Conservation (phyloP, 306 rosid genomes). For the Lathyrus tuberosus region DNA sequence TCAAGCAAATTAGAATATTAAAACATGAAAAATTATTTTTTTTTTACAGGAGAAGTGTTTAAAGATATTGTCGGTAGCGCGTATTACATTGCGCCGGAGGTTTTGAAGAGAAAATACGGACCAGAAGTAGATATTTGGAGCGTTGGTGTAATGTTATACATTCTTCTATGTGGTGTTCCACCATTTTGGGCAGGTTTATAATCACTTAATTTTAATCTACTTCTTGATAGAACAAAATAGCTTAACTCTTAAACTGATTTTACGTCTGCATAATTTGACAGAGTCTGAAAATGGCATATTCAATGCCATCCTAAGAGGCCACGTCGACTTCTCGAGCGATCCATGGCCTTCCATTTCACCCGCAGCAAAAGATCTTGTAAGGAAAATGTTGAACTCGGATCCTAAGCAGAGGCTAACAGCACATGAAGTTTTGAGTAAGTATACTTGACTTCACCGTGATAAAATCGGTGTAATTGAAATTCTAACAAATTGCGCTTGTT, state of each 20-base stretch:
- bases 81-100: conserved; percentile 97
- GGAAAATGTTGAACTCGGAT: conserved; percentile 87
- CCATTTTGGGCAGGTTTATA: conserved; percentile 92
- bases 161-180: conserved; percentile 89
- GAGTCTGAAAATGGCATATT: conserved; percentile 97
- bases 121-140: conserved; percentile 99
- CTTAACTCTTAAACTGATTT: not conserved
- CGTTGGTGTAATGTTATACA: conserved; percentile 90
- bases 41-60: conserved; percentile 70
- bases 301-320: conserved; percentile 80
- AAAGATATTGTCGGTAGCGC: conserved; percentile 95
- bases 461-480: conserved; percentile 8
- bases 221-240: not conserved
- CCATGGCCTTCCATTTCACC: conserved; percentile 94
- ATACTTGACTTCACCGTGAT: not conserved
- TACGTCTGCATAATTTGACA: conserved; percentile 39
- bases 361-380: conserved; percentile 90
- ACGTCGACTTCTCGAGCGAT: conserved; percentile 79
- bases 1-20: conserved; percentile 8
- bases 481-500: conserved; percentile 25
- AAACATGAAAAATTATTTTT: not conserved
- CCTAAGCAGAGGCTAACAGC: conserved; percentile 87
- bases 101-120: conserved; percentile 84
- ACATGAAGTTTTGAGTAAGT: conserved; percentile 83
- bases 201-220: not conserved